Conservation (phyloP, 768 basidiomycete genomes). For the Panaeolus papilionaceus region DNA sequence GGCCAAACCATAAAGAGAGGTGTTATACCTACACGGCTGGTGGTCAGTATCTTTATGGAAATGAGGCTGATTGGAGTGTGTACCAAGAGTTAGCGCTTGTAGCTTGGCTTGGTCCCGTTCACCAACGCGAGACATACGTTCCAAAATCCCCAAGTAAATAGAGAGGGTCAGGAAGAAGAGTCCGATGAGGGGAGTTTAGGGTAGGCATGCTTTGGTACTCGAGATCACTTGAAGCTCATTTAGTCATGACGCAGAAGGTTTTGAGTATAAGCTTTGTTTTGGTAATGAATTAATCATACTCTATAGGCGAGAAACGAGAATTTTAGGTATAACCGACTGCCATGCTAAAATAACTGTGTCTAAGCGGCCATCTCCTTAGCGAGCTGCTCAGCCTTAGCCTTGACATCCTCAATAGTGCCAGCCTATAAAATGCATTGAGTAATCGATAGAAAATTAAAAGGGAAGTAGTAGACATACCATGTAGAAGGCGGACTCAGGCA, state of each 20-base stretch:
- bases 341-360: constrained; percentile 23
- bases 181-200: too few species aligned
- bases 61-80: too few species aligned
- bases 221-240: background rate
- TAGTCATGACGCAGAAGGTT: background rate
- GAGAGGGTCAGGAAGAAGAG: too few species aligned
- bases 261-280: constrained; percentile 9
- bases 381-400: constrained; percentile 96
- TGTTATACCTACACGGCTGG: too few species aligned
- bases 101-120: too few species aligned
- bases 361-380: constrained; percentile 89
- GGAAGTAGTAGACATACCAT: constrained; percentile 59
- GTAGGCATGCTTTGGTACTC: too few species aligned
- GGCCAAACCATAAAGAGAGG: too few species aligned
- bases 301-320: background rate
- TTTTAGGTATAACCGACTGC: constrained; percentile 27
- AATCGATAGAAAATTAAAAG: background rate
- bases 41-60: too few species aligned
- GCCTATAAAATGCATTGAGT: constrained; percentile 41
- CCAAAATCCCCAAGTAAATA: too few species aligned
- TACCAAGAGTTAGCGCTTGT: too few species aligned
- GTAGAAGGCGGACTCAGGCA: constrained; percentile 98
- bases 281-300: constrained; percentile 10
- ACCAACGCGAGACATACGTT: too few species aligned
- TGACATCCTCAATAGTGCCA: constrained; percentile 97